Percentiles rank a stretch among this genome's conserved stretches.
Conservation (phyloP, 306 rosid genomes). For the Sindora glabra region DNA sequence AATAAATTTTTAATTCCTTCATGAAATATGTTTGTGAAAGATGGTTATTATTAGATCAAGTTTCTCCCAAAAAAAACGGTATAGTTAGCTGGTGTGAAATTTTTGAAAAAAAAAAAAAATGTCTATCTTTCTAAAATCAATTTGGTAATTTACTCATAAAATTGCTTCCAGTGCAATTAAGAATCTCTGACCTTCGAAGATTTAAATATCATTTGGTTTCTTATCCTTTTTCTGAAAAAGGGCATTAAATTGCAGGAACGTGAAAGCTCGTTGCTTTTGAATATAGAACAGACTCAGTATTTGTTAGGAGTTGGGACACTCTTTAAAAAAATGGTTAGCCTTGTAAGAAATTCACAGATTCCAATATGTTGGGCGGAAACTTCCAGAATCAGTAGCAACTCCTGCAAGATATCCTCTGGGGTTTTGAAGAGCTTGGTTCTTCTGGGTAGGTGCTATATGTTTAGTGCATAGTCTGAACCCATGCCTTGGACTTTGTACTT, state of each 20-base stretch:
- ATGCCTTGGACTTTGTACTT: no score
- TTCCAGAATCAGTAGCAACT: not conserved
- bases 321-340: not conserved
- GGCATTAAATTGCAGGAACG: slow-evolving; percentile 14
- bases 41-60: no score
- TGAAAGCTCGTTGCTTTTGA: not conserved
- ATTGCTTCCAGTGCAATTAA: no score
- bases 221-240: not conserved
- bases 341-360: not conserved
- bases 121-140: no score
- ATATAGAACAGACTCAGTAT: slow-evolving; percentile 4
- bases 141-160: no score
- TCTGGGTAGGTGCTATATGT: slow-evolving; percentile 2
- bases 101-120: no score
- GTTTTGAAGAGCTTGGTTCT: not conserved
- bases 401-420: not conserved
- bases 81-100: no score
- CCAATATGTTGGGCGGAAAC: not conserved
- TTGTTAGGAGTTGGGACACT: not conserved
- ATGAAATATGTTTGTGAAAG: no score
- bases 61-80: no score
- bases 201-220: not conserved
- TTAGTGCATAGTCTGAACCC: no score
- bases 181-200: no score
- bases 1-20: no score